Evolutionary conservation across 2,329 filamentous ascomycete genomes (phyloP), one percentile per base, ranked within the genome.

Genomic region (Fusarium odoratissimum): DNA sequence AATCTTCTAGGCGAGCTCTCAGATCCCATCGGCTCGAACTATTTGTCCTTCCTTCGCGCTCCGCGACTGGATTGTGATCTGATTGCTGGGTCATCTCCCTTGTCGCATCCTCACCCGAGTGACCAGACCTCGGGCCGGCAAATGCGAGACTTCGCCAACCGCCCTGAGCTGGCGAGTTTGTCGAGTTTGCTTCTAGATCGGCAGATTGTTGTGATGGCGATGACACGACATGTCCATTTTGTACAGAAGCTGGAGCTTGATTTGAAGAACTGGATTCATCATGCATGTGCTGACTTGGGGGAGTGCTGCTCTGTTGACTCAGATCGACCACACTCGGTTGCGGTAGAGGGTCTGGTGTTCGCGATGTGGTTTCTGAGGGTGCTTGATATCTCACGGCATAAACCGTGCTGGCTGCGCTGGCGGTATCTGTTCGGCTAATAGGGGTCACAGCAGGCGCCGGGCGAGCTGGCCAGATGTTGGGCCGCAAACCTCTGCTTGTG

Each of bases 341-440:
- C 8, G 77, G 74, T 40, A 77, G 42, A 17, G 76, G 81, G n/a
- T 87, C 84, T 6, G 85, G 84, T 13, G 85, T 84, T 58, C 83
- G 83, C 8, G 84, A 83, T 9, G 84, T 83, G 21, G 84, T 83
- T 64, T 90, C 90, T 4, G 88, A 87, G 11, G 87, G 83, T 16
- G 88, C 84, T 60, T 90, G 89, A 71, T 91, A 91, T 58, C 89
- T 84, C 40, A 91, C 85, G 11, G 89, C 88, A 70, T 92, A 92
- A 6, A 89, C 86, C 2, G 90, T 91, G 78, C 89, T 91, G 48
- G 89, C 89, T 2, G 88, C 89, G 75, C 89, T 91, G 23, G 88
- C 86, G 3, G 90, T 91, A 67, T 91, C 89, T 23, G 89, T 89
- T 69, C 89, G 84, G 75, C 89, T 91, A 46, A 90, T 79, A 0